These are phyloP conservation scores for Penicillium olsonii DNA, from an alignment of 2,329 filamentous ascomycete species.

Conservation along the genomic window DNA sequence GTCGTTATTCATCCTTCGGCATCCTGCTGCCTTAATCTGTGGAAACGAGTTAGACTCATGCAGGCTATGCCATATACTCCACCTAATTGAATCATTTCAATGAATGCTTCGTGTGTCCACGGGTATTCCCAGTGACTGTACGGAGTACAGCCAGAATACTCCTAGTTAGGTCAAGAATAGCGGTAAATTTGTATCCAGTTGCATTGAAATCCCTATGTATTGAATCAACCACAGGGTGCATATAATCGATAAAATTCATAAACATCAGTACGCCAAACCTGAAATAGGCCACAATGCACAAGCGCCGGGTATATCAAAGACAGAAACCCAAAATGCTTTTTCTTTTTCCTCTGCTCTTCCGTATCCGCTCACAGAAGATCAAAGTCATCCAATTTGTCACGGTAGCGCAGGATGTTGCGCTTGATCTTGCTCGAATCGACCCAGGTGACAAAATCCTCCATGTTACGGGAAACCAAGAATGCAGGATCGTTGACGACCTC, in stretches of 20 bases:
- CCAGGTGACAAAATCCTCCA: slow-evolving; percentile 98
- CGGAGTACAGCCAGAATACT: too few relatives aligned
- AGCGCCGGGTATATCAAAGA: slow-evolving; percentile 28
- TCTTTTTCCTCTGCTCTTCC: slow-evolving; percentile 9
- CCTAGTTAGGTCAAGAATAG: too few relatives aligned
- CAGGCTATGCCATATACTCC: too few relatives aligned
- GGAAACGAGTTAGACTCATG: too few relatives aligned
- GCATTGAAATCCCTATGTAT: neutral
- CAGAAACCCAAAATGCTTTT: slow-evolving; percentile 26
- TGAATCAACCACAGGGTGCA: neutral
- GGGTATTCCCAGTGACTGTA: too few relatives aligned
- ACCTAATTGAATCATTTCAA: too few relatives aligned
- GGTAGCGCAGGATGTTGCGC: slow-evolving; percentile 91
- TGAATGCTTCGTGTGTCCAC: too few relatives aligned
- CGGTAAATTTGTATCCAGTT: neutral
- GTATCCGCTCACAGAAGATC: slow-evolving; percentile 69
- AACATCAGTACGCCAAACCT: slow-evolving; percentile 14
- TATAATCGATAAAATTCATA: slow-evolving; percentile 5
- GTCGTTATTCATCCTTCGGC: neutral
- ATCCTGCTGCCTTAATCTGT: too few relatives aligned
- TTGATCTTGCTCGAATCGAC: slow-evolving; percentile 96
- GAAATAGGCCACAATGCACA: slow-evolving; percentile 20
- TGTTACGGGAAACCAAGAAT: slow-evolving; percentile 81
- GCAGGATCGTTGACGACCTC: slow-evolving; percentile 89
- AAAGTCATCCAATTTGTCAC: slow-evolving; percentile 94